These are phyloP conservation scores for Dysphania ambrosioides DNA, from an alignment of 148 eudicot species.

Conservation along the genomic window DNA sequence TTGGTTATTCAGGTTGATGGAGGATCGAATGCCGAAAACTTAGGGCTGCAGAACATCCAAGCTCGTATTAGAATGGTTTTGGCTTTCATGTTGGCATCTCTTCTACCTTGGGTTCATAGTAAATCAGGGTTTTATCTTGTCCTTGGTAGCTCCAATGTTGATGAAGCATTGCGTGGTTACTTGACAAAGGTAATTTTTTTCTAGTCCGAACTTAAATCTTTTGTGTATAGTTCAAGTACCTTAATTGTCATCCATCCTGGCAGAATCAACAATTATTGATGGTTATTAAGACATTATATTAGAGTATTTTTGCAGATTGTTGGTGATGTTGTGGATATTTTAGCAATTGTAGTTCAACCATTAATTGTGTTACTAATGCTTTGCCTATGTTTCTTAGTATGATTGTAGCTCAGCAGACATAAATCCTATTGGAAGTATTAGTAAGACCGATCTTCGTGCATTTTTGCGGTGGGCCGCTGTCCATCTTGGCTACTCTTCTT, in stretches of 20 bases:
- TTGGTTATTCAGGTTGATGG: conserved; percentile 70
- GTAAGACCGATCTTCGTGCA: conserved; percentile 87
- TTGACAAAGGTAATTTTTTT: conserved; percentile 67
- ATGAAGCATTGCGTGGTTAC: conserved; percentile 95
- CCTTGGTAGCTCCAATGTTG: conserved; percentile 93
- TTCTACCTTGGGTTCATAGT: conserved; percentile 95
- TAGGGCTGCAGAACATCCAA: conserved; percentile 94
- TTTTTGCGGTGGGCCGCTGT: conserved; percentile 85
- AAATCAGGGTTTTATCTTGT: conserved; percentile 91
- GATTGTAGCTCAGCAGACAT: conserved; percentile 99
- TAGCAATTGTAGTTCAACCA: background rate
- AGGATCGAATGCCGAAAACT: conserved; percentile 85
- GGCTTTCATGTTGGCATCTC: conserved; percentile 95
- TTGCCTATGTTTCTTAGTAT: conserved; percentile 44
- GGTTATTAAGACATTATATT: no score
- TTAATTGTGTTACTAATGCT: background rate
- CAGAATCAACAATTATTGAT: background rate
- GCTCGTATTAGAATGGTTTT: conserved; percentile 97
- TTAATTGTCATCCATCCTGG: background rate
- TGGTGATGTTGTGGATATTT: no score
- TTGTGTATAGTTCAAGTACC: background rate
- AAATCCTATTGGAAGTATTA: conserved; percentile 96
- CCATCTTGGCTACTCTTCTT: conserved; percentile 73
- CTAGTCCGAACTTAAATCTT: background rate
- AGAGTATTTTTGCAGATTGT: no score